A percentile compares a stretch with the other conserved stretches of the same genome.
phyloP scores from a whole-genome alignment of 345 rosid species.

The Excoecaria agallocha region DNA sequence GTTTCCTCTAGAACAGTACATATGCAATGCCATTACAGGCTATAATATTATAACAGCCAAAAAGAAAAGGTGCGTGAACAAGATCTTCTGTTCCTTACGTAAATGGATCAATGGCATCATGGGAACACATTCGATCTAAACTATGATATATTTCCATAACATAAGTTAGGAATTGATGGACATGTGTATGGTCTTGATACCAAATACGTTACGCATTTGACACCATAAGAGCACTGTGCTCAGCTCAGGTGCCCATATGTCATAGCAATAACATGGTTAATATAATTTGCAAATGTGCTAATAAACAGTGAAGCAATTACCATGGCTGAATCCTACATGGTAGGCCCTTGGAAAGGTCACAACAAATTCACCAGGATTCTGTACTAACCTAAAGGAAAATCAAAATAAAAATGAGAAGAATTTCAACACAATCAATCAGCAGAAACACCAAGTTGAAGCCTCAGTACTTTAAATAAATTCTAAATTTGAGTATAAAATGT shows the following conservation, averaged over 20 bases:
- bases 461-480: constrained; percentile 2
- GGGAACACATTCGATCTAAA: not conserved
- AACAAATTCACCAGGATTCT: constrained; percentile 98
- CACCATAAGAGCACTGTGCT: not conserved
- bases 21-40: not conserved
- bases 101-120: not conserved
- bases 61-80: not conserved
- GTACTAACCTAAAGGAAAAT: constrained; percentile 70
- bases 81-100: not conserved
- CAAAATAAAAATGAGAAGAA: constrained; percentile 25
- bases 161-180: not conserved
- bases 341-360: constrained; percentile 99
- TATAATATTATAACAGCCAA: not conserved
- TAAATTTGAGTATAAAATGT: not conserved
- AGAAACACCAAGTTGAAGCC: constrained; percentile 19
- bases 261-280: constrained; percentile 9
- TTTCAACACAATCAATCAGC: constrained; percentile 14
- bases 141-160: not conserved
- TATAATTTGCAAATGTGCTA: constrained; percentile 12
- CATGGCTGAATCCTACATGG: constrained; percentile 99
- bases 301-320: constrained; percentile 50
- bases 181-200: not conserved
- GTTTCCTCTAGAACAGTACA: not conserved
- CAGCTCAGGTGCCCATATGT: not conserved
- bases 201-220: constrained; percentile 5